Evolutionary conservation across 2,329 filamentous ascomycete genomes (phyloP).

Genomic region (Bipolaris bicolor): DNA sequence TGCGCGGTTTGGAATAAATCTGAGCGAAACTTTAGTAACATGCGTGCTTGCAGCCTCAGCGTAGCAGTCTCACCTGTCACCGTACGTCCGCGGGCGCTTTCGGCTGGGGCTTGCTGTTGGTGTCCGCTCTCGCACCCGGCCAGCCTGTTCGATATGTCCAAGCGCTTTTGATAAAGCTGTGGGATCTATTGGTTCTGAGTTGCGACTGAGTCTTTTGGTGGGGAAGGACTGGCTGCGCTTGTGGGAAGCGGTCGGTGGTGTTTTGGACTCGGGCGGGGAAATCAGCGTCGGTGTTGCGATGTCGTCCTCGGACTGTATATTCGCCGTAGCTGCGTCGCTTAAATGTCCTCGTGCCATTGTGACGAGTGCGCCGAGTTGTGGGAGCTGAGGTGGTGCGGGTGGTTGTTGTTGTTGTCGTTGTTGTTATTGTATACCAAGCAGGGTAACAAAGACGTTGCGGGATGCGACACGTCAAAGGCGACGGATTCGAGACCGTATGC

Average conservation of each 20-base stretch:
- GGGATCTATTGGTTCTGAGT: slow-evolving; percentile 64
- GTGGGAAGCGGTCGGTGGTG: slow-evolving; percentile 62
- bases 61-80: slow-evolving; percentile 51
- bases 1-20: slow-evolving; percentile 93
- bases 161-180: slow-evolving; percentile 66
- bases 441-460: slow-evolving; percentile 4
- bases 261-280: slow-evolving; percentile 65
- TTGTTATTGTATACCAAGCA: slow-evolving; percentile 4
- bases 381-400: slow-evolving; percentile 4
- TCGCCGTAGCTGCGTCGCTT: slow-evolving; percentile 23
- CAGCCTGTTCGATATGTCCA: slow-evolving; percentile 65
- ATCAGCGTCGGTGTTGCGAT: slow-evolving; percentile 55
- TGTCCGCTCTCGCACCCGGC: slow-evolving; percentile 65
- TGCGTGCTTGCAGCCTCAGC: no score
- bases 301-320: slow-evolving; percentile 32
- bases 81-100: slow-evolving; percentile 71
- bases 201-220: slow-evolving; percentile 39
- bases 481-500: not conserved
- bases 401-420: not conserved
- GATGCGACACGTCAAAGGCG: slow-evolving; percentile 1
- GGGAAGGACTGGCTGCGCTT: slow-evolving; percentile 52
- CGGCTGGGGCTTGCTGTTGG: slow-evolving; percentile 70
- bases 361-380: slow-evolving; percentile 17
- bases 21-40: slow-evolving; percentile 47
- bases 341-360: slow-evolving; percentile 29